Evolutionary conservation across 2,329 filamentous ascomycete genomes (phyloP).

Genomic region (Botryosphaeria agaves): DNA sequence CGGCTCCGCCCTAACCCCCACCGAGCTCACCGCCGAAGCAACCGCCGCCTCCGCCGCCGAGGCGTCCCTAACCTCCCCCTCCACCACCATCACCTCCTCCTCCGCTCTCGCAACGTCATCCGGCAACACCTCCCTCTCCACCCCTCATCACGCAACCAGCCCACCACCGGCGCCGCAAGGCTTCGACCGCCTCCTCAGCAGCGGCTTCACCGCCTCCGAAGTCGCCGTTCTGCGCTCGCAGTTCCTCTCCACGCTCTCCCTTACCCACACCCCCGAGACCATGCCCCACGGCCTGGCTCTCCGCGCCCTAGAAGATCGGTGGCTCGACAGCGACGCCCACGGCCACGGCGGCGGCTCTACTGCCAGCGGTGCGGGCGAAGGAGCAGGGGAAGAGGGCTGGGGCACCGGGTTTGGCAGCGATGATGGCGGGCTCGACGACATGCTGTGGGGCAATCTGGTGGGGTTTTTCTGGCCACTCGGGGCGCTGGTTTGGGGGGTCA

Average conservation of each 20-base stretch:
- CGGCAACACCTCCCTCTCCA: conserved; percentile 3
- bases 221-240: conserved; percentile 73
- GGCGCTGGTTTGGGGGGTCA: conserved; percentile 65
- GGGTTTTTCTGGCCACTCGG: conserved; percentile 93
- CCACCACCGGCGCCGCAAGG: conserved; percentile 49
- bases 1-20: conserved; percentile 48
- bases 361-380: conserved; percentile 11
- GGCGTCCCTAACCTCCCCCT: conserved; percentile 10
- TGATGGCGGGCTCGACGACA: conserved; percentile 57
- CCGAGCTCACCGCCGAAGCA: conserved; percentile 55
- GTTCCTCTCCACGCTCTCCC: conserved; percentile 70
- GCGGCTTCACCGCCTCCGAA: conserved; percentile 71
- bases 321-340: conserved; percentile 55
- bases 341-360: conserved; percentile 14
- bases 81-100: conserved; percentile 8
- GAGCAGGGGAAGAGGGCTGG: conserved; percentile 19
- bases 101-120: conserved; percentile 10
- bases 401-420: conserved; percentile 35
- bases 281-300: conserved; percentile 68
- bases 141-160: conserved; percentile 9
- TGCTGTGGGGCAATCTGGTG: conserved; percentile 74
- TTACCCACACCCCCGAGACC: conserved; percentile 70
- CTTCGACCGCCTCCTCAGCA: conserved; percentile 69
- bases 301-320: conserved; percentile 67
- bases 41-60: conserved; percentile 21